These are phyloP conservation scores for Senna tora DNA, from an alignment of 306 rosid species.

Conservation along the genomic window DNA sequence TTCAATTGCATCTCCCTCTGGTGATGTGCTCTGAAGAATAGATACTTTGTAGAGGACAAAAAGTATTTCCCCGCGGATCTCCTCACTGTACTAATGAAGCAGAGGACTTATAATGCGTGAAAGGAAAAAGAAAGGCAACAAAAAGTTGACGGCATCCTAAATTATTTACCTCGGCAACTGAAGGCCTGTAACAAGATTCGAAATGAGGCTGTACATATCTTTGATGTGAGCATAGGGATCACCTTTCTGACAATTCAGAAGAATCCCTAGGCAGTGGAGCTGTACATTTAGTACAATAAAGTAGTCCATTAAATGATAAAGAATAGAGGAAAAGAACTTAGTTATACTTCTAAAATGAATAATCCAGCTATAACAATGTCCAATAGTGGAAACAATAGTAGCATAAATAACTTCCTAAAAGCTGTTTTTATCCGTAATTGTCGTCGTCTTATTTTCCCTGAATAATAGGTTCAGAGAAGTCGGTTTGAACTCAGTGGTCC, in stretches of 20 bases:
- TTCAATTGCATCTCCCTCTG: constrained; percentile 60
- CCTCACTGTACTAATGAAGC: constrained; percentile 64
- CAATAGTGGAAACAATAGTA: neutral
- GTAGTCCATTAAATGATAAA: constrained; percentile 1
- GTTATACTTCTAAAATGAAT: constrained; percentile 8
- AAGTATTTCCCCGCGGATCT: constrained; percentile 83
- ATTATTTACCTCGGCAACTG: constrained; percentile 76
- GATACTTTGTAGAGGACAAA: constrained; percentile 80
- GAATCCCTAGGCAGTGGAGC: constrained; percentile 88
- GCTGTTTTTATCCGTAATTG: neutral
- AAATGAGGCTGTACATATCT: constrained; percentile 55
- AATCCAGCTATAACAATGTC: neutral
- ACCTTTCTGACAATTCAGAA: constrained; percentile 62
- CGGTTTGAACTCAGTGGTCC: neutral
- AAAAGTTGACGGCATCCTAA: constrained; percentile 13
- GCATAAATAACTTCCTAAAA: neutral
- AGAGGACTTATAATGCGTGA: constrained; percentile 4
- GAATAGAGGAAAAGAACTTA: neutral
- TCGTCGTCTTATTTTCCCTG: neutral
- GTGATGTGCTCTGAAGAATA: constrained; percentile 52
- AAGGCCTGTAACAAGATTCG: constrained; percentile 79
- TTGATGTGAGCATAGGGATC: constrained; percentile 57
- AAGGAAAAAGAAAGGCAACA: constrained; percentile 23
- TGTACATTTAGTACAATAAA: constrained; percentile 43
- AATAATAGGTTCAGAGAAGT: neutral